phyloP scores from a whole-genome alignment of 2,329 filamentous ascomycete species.

The Diaporthe citriasiana region DNA sequence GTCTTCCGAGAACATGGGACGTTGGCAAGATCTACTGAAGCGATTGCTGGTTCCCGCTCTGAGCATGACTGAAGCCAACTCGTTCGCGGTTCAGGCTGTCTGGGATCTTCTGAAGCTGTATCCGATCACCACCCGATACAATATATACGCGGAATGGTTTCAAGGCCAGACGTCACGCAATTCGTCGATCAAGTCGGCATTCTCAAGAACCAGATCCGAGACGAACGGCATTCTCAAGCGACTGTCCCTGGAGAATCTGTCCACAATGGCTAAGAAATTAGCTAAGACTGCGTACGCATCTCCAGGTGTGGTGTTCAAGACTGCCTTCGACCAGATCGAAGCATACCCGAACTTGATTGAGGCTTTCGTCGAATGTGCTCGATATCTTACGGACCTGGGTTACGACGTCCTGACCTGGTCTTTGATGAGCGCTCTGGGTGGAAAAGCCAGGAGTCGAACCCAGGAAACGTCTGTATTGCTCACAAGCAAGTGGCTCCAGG shows the following conservation, averaged over 20 bases:
- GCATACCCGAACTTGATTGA: slow-evolving; percentile 96
- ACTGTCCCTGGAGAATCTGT: slow-evolving; percentile 87
- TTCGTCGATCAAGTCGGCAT: slow-evolving; percentile 83
- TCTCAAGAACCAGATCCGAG: slow-evolving; percentile 81
- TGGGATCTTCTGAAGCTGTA: slow-evolving; percentile 87
- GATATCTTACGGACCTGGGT: slow-evolving; percentile 92
- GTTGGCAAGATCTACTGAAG: slow-evolving; percentile 89
- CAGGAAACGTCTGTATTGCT: slow-evolving; percentile 76
- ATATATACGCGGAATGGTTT: slow-evolving; percentile 95
- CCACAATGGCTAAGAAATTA: slow-evolving; percentile 86
- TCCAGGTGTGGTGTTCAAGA: slow-evolving; percentile 91
- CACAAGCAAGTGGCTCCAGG: slow-evolving; percentile 92
- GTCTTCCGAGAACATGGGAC: slow-evolving; percentile 77
- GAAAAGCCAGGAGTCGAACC: slow-evolving; percentile 73
- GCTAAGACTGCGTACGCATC: slow-evolving; percentile 94
- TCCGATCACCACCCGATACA: slow-evolving; percentile 82
- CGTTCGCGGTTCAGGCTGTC: slow-evolving; percentile 86
- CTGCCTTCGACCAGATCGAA: slow-evolving; percentile 91
- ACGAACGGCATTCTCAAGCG: slow-evolving; percentile 91
- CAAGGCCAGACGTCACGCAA: slow-evolving; percentile 81
- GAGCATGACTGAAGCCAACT: slow-evolving; percentile 87
- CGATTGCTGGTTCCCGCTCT: slow-evolving; percentile 89
- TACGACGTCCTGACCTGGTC: slow-evolving; percentile 97
- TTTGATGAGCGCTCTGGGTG: slow-evolving; percentile 79
- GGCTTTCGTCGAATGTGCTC: slow-evolving; percentile 92